Conservation (phyloP, 1,284 basidiomycete species). For the Kwoniella shivajii region DNA sequence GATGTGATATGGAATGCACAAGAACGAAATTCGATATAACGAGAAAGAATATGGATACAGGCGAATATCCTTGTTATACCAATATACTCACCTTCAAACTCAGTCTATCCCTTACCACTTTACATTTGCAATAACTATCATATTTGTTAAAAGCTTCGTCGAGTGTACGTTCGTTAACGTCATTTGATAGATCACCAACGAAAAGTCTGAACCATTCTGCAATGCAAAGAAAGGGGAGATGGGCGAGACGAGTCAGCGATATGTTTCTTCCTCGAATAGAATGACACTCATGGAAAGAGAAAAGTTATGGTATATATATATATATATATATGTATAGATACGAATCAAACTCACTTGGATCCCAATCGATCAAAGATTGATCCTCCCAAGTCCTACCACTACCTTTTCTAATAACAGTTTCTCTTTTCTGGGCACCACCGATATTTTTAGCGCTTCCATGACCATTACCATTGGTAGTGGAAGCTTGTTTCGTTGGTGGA, state of each 20-base stretch:
- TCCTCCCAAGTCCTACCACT: conserved; percentile 98
- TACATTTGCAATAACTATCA: conserved; percentile 87
- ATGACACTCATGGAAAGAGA: no score
- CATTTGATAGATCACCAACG: conserved; percentile 96
- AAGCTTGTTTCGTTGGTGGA: no score
- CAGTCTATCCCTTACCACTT: conserved; percentile 88
- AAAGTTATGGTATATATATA: no score
- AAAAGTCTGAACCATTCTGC: conserved; percentile 96
- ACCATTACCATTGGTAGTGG: conserved; percentile 2
- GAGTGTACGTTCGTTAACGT: conserved; percentile 92
- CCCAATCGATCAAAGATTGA: conserved; percentile 95
- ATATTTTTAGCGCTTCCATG: conserved; percentile 10
- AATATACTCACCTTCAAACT: conserved; percentile 71
- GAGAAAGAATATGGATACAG: no score
- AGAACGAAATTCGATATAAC: background rate
- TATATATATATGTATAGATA: no score
- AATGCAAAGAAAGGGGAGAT: background rate
- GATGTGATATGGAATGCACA: background rate
- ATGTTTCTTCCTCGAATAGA: no score
- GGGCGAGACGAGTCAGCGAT: background rate
- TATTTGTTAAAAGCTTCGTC: conserved; percentile 92
- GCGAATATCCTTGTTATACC: no score
- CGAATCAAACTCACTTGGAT: conserved; percentile 79
- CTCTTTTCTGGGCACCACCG: conserved; percentile 69
- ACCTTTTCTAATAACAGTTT: conserved; percentile 91